Evolutionary conservation across 129 eudicot species (phyloP), one percentile per base, ranked within the genome.

Genomic region (Erigeron canadensis): DNA sequence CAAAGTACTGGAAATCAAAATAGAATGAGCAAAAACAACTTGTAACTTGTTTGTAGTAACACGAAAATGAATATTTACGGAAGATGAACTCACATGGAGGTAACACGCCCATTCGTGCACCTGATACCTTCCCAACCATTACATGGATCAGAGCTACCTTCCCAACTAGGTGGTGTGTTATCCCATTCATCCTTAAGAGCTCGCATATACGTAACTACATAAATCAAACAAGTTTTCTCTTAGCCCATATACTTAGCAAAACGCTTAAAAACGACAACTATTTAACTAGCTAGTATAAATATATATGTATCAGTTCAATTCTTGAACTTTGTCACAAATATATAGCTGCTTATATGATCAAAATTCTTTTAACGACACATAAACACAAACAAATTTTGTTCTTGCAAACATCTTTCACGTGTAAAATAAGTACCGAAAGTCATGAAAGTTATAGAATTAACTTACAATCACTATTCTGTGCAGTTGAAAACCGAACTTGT

Each of bases 131-230:
- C 92, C 92, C 92, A 86, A 15, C 74, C 72, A 39, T 73, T 56
- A 61, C 92, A 86, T 0, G 92, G 92, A 53, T 86, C 88, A 10
- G 79, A 18, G 5, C 78, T 86, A 51, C 15, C 77, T 5, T 77
- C 76, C 92, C 92, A 86, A 63, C 58, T 86, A 12, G 82, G 86
- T 18, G 92, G 92, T 10, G 74, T 69, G 62, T 86, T 86, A 4
- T 56, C 10, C 92, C 88, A 84, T 12, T 5, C 23, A 53, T 67
- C 68, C 68, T 72, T 84, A 11, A 86, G 62, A 47, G 88, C 71
- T 43, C 75, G 66, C 67, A 86, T 58, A 73, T 67, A 69, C 42
- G 65, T 59, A 79, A 13, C 92, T 86, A 80, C 65, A 81, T 5
- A 58, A 28, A 60, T 50, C 53, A 48, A 62, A 73, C 42, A 13